These are phyloP conservation scores for Cubamyces sp. DNA, from an alignment of 768 basidiomycete species.

Conservation along the genomic window DNA sequence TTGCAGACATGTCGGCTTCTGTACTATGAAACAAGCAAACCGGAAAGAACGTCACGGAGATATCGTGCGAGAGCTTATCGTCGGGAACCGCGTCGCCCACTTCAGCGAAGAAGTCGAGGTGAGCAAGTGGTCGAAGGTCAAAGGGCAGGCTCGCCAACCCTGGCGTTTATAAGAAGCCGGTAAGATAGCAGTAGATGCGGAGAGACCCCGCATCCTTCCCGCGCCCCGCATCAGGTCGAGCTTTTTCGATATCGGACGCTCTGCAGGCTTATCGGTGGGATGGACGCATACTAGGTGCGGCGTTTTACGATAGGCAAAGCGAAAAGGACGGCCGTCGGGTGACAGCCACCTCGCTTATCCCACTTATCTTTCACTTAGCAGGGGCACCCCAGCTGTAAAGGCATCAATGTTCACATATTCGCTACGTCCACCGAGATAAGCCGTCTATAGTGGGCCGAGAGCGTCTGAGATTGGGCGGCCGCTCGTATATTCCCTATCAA, in stretches of 20 bases:
- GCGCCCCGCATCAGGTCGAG: not conserved
- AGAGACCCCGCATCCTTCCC: not conserved
- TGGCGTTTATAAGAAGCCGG: slow-evolving; percentile 6
- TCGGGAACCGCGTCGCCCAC: not conserved
- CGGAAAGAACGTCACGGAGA: not conserved
- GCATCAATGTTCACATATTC: no score
- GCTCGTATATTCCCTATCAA: no score
- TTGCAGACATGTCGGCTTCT: slow-evolving; percentile 27
- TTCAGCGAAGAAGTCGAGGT: slow-evolving; percentile 15
- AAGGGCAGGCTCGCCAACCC: not conserved
- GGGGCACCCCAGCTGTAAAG: no score
- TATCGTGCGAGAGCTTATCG: not conserved
- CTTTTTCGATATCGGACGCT: slow-evolving; percentile 2
- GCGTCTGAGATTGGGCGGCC: no score
- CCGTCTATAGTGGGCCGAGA: no score
- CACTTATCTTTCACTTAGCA: not conserved
- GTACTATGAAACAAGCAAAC: no score
- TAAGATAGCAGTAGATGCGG: not conserved
- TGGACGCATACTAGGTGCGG: not conserved
- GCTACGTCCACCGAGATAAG: no score
- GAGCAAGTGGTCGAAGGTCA: not conserved
- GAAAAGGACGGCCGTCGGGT: slow-evolving; percentile 6
- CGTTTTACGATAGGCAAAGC: slow-evolving; percentile 7
- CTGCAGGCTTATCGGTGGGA: slow-evolving; percentile 4
- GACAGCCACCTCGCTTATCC: not conserved